These are phyloP conservation scores for Nicotiana noctiflora DNA, from an alignment of 257 asterid species.

Conservation along the genomic window DNA sequence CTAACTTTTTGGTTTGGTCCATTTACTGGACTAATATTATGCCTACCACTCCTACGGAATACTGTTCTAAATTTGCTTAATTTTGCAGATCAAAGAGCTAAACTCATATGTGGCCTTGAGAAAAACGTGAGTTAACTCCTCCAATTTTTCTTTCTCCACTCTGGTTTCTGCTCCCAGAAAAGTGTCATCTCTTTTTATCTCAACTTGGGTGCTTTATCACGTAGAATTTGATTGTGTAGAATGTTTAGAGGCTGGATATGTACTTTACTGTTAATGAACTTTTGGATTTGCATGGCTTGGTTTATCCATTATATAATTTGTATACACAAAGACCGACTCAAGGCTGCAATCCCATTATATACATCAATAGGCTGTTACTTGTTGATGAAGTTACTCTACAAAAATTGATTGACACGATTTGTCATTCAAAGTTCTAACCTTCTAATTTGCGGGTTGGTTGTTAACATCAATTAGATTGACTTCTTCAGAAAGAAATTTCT, in stretches of 20 bases:
- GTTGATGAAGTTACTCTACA: background rate
- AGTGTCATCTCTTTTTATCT: constrained; percentile 1
- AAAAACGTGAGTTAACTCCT: constrained; percentile 66
- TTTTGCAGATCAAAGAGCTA: constrained; percentile 89
- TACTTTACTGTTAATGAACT: background rate
- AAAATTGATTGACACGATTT: background rate
- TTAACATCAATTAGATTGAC: background rate
- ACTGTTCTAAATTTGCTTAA: background rate
- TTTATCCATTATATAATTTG: background rate
- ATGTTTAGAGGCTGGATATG: constrained; percentile 2
- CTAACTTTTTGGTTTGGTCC: background rate
- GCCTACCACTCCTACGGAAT: background rate
- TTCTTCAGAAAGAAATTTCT: background rate
- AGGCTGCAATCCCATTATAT: background rate
- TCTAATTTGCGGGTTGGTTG: background rate
- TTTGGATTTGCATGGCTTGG: background rate
- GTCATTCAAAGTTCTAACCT: background rate
- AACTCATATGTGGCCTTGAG: constrained; percentile 92
- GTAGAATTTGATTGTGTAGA: background rate
- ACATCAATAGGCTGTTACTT: background rate
- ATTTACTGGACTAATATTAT: background rate
- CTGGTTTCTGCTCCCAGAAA: background rate
- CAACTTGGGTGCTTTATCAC: background rate
- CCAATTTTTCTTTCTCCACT: constrained; percentile 15
- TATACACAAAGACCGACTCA: background rate